Percentiles rank a stretch among this genome's conserved stretches.
Conservation (phyloP, 2,329 filamentous ascomycete species). For the Fragosphaeria purpurea region DNA sequence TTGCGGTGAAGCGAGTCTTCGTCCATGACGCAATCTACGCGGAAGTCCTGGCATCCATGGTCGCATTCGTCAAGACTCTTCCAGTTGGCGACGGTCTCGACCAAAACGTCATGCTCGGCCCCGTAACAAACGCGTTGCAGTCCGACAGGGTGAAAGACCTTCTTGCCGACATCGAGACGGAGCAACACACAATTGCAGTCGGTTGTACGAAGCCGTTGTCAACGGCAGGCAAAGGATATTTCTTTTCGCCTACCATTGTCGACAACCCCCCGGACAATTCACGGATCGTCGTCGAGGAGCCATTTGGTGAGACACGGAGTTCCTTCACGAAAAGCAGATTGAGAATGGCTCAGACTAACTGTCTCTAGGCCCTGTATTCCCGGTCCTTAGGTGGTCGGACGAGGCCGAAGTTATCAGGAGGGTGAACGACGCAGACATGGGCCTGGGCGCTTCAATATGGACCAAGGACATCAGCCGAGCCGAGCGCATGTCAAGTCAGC, state of each 20-base stretch:
- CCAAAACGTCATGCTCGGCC: constrained; percentile 34
- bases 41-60: constrained; percentile 24
- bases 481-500: constrained; percentile 31
- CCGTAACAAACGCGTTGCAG: constrained; percentile 51
- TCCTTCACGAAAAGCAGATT: too few relatives aligned
- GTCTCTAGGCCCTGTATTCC: constrained; percentile 25
- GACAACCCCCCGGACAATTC: constrained; percentile 47
- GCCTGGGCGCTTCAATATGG: constrained; percentile 45
- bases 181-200: constrained; percentile 35
- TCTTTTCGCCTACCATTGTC: constrained; percentile 48
- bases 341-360: too few relatives aligned
- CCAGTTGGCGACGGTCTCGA: constrained; percentile 34
- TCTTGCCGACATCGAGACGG: constrained; percentile 35
- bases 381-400: constrained; percentile 31
- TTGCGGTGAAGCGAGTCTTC: constrained; percentile 41
- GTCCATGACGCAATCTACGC: constrained; percentile 41
- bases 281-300: constrained; percentile 44
- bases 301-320: constrained; percentile 21
- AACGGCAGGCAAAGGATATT: constrained; percentile 36
- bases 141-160: constrained; percentile 42
- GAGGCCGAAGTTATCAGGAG: constrained; percentile 34
- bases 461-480: constrained; percentile 35
- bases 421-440: constrained; percentile 37
- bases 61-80: constrained; percentile 31
- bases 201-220: constrained; percentile 14